Conservation (phyloP, 2,329 filamentous ascomycete species). For the Aquanectria penicillioides region DNA sequence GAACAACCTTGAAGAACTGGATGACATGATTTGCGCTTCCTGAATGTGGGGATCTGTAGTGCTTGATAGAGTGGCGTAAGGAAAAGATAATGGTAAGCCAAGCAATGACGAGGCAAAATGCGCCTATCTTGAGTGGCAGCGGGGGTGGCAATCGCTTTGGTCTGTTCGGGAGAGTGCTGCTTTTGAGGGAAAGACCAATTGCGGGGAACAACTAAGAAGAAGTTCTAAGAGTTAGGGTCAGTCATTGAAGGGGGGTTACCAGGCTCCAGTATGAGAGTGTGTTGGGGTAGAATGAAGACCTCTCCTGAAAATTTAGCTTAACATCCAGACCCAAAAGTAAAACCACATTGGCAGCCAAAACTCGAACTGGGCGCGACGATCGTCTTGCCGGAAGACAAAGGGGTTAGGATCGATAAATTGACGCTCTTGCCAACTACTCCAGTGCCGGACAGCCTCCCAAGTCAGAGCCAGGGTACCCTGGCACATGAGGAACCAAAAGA, state of each 20-base stretch:
- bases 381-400: constrained; percentile 68
- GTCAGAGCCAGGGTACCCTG: constrained; percentile 72
- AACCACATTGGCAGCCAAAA: constrained; percentile 77
- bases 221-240: constrained; percentile 59
- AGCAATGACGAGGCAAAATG: constrained; percentile 69
- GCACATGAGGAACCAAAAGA: constrained; percentile 79
- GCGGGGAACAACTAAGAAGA: constrained; percentile 78
- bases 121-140: constrained; percentile 74
- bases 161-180: constrained; percentile 72
- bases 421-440: constrained; percentile 82
- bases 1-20: constrained; percentile 63
- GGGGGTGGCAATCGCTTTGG: constrained; percentile 62
- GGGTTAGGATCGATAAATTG: constrained; percentile 77
- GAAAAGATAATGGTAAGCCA: constrained; percentile 72
- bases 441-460: constrained; percentile 82
- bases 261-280: no score
- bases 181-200: constrained; percentile 73
- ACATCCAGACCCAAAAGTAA: constrained; percentile 76
- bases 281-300: no score
- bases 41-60: constrained; percentile 70
- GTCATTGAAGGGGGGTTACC: not conserved
- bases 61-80: constrained; percentile 73
- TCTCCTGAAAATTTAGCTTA: constrained; percentile 50
- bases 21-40: constrained; percentile 59
- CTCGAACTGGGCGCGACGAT: constrained; percentile 70